Conservation (phyloP, 1,284 basidiomycete species). For the Papiliotrema terrestris region DNA sequence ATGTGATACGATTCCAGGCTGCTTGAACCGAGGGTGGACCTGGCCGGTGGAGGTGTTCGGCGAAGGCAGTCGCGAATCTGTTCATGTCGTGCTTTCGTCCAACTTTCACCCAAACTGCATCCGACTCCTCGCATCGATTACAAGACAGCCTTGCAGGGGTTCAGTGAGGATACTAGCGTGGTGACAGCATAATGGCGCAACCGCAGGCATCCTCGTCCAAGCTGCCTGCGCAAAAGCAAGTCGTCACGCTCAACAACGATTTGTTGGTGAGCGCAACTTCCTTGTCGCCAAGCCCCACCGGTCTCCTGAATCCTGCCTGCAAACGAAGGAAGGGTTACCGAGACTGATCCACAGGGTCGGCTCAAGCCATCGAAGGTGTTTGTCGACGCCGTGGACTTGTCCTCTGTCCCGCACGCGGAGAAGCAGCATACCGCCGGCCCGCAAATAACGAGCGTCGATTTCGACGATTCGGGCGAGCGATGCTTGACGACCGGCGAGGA, state of each 20-base stretch:
- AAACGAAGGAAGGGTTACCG: too few relatives aligned
- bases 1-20: too few relatives aligned
- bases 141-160: too few relatives aligned
- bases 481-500: constrained; percentile 88
- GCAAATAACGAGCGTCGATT: constrained; percentile 75
- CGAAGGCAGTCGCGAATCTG: background rate
- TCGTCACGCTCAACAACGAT: background rate
- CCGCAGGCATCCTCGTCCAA: constrained; percentile 4
- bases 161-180: too few relatives aligned
- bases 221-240: background rate
- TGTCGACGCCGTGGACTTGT: constrained; percentile 60
- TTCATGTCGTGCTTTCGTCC: background rate
- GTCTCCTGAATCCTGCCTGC: too few relatives aligned
- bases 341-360: background rate
- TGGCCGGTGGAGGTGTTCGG: too few relatives aligned
- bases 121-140: too few relatives aligned
- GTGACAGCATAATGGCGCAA: too few relatives aligned
- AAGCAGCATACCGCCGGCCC: constrained; percentile 38
- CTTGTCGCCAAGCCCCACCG: background rate
- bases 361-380: constrained; percentile 75
- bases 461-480: constrained; percentile 84
- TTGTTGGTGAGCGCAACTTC: background rate
- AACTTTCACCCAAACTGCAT: background rate
- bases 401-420: constrained; percentile 3
- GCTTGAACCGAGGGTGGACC: too few relatives aligned